phyloP scores from a whole-genome alignment of 768 basidiomycete species.

The Cyclocybe aegerita region DNA sequence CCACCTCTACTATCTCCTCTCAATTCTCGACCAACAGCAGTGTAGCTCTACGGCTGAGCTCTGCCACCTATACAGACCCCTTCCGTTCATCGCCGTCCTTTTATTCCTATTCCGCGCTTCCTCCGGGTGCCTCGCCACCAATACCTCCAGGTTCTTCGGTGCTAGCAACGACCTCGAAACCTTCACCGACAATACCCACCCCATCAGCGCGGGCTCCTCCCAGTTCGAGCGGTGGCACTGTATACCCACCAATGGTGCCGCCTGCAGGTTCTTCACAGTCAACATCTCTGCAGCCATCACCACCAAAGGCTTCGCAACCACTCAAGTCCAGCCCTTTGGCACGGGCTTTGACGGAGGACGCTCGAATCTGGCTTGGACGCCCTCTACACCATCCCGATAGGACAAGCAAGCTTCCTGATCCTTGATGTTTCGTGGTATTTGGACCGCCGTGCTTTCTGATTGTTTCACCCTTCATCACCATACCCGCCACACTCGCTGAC shows the following conservation, averaged over 20 bases:
- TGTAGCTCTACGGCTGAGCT: not conserved
- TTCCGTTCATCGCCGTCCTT: slow-evolving; percentile 6
- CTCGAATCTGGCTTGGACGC: slow-evolving; percentile 12
- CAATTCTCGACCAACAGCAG: slow-evolving; percentile 4
- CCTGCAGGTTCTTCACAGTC: not conserved
- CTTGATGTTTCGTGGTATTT: too few relatives aligned
- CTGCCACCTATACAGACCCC: slow-evolving; percentile 6
- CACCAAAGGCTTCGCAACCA: slow-evolving; percentile 10
- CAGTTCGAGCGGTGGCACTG: not conserved
- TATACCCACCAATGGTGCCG: not conserved
- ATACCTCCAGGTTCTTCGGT: slow-evolving; percentile 8
- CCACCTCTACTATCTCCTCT: not conserved
- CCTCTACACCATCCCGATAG: not conserved
- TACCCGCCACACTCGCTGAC: too few relatives aligned
- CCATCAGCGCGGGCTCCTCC: not conserved
- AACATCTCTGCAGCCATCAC: not conserved
- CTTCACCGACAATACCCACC: not conserved
- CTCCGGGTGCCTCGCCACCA: slow-evolving; percentile 14
- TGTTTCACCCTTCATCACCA: too few relatives aligned
- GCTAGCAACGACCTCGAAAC: not conserved
- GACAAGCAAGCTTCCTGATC: not conserved
- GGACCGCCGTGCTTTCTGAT: too few relatives aligned
- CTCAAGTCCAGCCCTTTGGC: slow-evolving; percentile 24
- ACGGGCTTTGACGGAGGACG: slow-evolving; percentile 13
- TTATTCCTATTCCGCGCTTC: slow-evolving; percentile 8